Evolutionary conservation across 192 early-diverging fungal genomes (phyloP).

Genomic region (Anaeromyces robustus): DNA sequence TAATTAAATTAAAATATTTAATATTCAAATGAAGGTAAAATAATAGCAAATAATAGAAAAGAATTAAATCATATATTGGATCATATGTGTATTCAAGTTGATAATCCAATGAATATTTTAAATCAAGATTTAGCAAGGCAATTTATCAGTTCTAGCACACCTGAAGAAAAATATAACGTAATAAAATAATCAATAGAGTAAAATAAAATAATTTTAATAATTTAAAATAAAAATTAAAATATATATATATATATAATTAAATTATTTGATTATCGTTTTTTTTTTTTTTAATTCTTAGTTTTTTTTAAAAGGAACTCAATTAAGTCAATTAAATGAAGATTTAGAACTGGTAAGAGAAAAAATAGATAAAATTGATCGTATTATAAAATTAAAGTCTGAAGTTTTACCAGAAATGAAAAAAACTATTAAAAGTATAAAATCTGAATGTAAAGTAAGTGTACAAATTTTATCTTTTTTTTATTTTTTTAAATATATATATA

Average conservation of each 20-base stretch:
- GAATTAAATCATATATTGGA: constrained; percentile 71
- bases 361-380: constrained; percentile 28
- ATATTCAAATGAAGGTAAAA: constrained; percentile 12
- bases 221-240: no score
- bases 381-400: constrained; percentile 19
- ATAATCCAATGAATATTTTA: constrained; percentile 86
- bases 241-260: no score
- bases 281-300: constrained; percentile 22
- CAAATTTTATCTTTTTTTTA: no score
- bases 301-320: constrained; percentile 74
- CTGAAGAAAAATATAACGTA: constrained; percentile 76
- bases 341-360: constrained; percentile 43
- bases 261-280: no score
- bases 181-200: no score
- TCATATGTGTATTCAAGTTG: constrained; percentile 77
- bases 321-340: constrained; percentile 60
- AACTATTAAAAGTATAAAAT: constrained; percentile 19
- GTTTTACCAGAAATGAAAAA: constrained; percentile 55
- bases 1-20: background rate
- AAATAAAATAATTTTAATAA: no score
- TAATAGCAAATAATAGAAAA: constrained; percentile 62
- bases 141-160: constrained; percentile 66
- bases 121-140: constrained; percentile 83
- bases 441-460: background rate
- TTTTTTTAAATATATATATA: no score